Evolutionary conservation across 2,329 filamentous ascomycete species (phyloP), one percentile per base, ranked within the genome.

Genomic region (Erysiphe pulchra): DNA sequence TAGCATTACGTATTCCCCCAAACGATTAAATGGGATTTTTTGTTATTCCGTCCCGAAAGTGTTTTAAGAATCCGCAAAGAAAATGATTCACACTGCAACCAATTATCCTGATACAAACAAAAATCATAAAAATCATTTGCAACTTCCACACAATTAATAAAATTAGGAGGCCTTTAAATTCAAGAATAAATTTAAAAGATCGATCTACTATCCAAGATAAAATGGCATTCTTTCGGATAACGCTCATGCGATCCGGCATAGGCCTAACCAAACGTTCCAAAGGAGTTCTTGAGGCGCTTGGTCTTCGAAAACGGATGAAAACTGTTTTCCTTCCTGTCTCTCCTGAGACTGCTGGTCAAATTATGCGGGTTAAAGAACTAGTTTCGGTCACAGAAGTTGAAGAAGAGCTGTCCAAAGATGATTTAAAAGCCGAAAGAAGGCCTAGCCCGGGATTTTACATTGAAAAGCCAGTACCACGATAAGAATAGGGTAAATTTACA

Each of bases 321-420:
- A 81, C 75, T 42, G 77, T 82, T 56, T 83, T 80, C 65, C 71
- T 80, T 58, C 75, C 75, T 32, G 77, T 82, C 48, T 68, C 70
- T 17, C 71, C 69, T 18, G 70, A 75, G 44, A 68, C 77, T 42
- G 78, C 78, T 10, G 78, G 78, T 58, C 74, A 80, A 55, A 80
- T 83, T 55, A 79, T 82, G 71, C 73, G 71, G 57, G 76, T 83
- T 51, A 83, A 83, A 61, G 78, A 83, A 56, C 60, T 83, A 47
- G 71, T 83, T 10, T 68, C 74, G 41, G 76, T 82, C 8, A 65
- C 69, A 49, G 77, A 81, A 55, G 75, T 80, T n/a, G 69, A 74
- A 33, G 61, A 63, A 50, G 59, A 67, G 20, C 59, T 77, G 61
- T 73, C 67, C 3, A 71, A 69, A 55, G 60, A 66, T 45, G 68